Evolutionary conservation across 164 flowering plant genomes (phyloP).

Genomic region (Malania oleifera): DNA sequence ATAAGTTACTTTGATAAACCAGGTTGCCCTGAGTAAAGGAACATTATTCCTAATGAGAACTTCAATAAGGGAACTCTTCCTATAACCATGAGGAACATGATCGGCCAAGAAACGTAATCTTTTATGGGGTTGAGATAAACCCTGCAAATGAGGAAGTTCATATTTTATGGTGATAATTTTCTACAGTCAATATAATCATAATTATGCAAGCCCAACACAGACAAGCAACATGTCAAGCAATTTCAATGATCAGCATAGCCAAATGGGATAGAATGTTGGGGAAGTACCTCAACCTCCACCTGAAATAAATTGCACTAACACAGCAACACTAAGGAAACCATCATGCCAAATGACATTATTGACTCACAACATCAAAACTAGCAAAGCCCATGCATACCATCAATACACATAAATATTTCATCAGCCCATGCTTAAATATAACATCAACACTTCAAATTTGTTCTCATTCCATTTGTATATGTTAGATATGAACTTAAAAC

Average conservation of each 20-base stretch:
- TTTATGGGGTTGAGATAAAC: slow-evolving; percentile 89
- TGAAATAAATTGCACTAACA: too few relatives aligned
- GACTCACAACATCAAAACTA: too few relatives aligned
- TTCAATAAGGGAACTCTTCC: slow-evolving; percentile 72
- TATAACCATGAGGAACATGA: slow-evolving; percentile 87
- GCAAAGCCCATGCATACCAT: too few relatives aligned
- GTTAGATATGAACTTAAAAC: too few relatives aligned
- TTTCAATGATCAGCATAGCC: too few relatives aligned
- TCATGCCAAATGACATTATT: too few relatives aligned
- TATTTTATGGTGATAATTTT: neutral
- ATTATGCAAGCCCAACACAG: too few relatives aligned
- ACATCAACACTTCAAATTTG: neutral
- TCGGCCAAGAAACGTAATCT: slow-evolving; percentile 79
- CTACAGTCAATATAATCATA: too few relatives aligned
- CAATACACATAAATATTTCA: neutral
- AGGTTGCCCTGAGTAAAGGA: slow-evolving; percentile 88
- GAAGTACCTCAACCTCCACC: too few relatives aligned
- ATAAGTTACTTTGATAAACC: slow-evolving; percentile 95
- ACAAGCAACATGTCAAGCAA: too few relatives aligned
- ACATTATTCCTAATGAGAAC: slow-evolving; percentile 90
- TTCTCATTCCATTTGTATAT: neutral
- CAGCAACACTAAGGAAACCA: too few relatives aligned
- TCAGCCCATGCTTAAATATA: neutral
- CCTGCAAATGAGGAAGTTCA: slow-evolving; percentile 33
- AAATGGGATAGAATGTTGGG: too few relatives aligned